Base-by-base conservation (phyloP, 1,139 yeast genomes). In the Suhomyces yuchorum region DNA sequence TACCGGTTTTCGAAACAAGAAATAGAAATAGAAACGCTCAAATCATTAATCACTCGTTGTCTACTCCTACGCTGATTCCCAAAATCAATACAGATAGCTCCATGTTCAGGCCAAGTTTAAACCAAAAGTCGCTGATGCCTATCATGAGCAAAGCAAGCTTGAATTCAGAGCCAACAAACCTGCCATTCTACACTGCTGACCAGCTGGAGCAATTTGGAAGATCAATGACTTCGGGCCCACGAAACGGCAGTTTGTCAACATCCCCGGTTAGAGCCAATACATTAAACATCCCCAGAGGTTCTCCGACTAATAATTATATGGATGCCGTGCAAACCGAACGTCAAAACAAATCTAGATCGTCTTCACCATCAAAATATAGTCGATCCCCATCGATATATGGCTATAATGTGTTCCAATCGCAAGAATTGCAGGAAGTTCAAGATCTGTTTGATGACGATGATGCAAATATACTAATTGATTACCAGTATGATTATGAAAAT, bases 321-420 rank as follows among this genome's bases (percentile, higher is more conserved):
- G 39, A 42, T 1, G 11, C 43, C 8, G 44, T 38, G 4, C 32
- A 26, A n/a, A 15, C 44, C 7, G 51, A 45, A 24, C 35, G 47
- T 24, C 37, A 12, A 9, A 39, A 22, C 11, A 42, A 22, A 11
- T 37, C 41, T 4, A 51, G 70, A 33, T 67, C 74, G 0, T 70
- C 73, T 0, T 69, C 75, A 4, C 75, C 75, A 0, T 62, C 56
- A 30, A 65, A 64, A 3, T 52, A 50, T 35, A 51, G 53, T 11
- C 44, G 56, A 14, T 56, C 63, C 6, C 60, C 65, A 2, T 51
- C 63, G 50, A 17, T 49, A 24, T 54, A 55, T 24, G 49, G 49
- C 12, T 40, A 46, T 32, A 37, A 45, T 12, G 23, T 44, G 3
- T 49, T 46, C 26, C 40, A 37, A 5, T 30, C 22, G 9, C 38